Base-by-base conservation (phyloP, 2,329 filamentous ascomycete genomes). In the Epichloe sylvatica region DNA sequence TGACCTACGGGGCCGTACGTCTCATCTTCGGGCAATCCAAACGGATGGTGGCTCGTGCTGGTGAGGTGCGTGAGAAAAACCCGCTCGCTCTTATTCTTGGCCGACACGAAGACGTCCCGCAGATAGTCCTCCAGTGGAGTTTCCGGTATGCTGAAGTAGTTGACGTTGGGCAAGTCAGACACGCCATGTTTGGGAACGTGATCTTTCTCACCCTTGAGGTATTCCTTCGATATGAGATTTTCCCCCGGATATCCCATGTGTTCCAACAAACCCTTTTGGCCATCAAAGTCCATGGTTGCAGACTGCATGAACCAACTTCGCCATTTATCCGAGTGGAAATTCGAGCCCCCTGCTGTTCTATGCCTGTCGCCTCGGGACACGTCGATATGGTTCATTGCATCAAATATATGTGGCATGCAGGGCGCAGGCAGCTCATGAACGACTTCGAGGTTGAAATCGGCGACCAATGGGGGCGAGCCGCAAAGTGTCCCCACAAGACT, bases 391-490 rank as follows among this genome's bases (percentile, higher is more conserved):
- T 66, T 67, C 49, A 69, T 50, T 13, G 60, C 60, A 7, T 67
- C 57, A 5, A 67, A 55, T n/a, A 67, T 53, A 4, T 67, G 70
- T 0, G 70, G 64, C 45, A 73, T 50, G 42, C 70, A 72, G 0
- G 70, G 70, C 40, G 72, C 67, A 51, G 72, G 72, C 21, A 71
- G 58, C 46, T 70, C 64, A 23, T 70, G 60, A 4, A 61, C 54
- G 46, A 64, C 65, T 51, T 72, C 70, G 17, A 62, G 59, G 35
- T 72, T 71, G 49, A 69, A 69, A 37, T 72, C 69, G 2, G 61
- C 65, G 2, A 70, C 60, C 11, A 72, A 52, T 0, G 70, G 69
- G 0, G 60, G 61, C n/a, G 70, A 54, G 5, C 70, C 70, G 42
- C 70, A 73, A 7, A 71, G 50, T 8, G 67, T 67, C 4, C 64